These are phyloP conservation scores for Phellinidium pouzarii DNA, from an alignment of 1,284 basidiomycete genomes.

Conservation along the genomic window DNA sequence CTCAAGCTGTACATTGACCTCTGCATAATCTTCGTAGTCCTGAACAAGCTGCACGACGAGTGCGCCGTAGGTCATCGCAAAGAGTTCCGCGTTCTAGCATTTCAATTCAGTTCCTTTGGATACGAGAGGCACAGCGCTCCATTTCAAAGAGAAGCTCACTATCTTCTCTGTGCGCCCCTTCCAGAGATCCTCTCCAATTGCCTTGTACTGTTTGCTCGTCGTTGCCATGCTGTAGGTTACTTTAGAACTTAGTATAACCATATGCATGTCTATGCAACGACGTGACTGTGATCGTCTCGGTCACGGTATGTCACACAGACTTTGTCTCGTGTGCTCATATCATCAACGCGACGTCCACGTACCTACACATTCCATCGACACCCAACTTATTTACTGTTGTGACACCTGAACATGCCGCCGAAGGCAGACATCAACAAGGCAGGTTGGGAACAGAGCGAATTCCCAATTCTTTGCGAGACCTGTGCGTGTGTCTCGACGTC, in stretches of 20 bases:
- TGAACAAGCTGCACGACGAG: conserved; percentile 98
- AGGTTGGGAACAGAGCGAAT: conserved; percentile 87
- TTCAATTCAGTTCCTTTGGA: background rate
- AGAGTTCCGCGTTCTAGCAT: conserved; percentile 84
- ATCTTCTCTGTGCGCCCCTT: conserved; percentile 87
- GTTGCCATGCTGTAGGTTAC: conserved; percentile 52
- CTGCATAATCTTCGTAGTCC: conserved; percentile 96
- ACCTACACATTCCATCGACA: background rate
- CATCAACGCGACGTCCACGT: no score
- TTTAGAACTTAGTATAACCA: no score
- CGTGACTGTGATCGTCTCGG: no score
- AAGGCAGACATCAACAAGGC: conserved; percentile 87
- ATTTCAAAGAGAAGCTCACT: conserved; percentile 38
- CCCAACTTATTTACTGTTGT: background rate
- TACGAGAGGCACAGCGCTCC: background rate
- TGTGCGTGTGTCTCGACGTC: conserved; percentile 44
- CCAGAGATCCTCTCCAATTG: conserved; percentile 86
- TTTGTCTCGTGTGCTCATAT: no score
- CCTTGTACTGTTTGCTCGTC: conserved; percentile 74
- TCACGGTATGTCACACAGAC: conserved; percentile 18
- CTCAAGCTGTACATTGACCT: conserved; percentile 81
- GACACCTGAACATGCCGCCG: conserved; percentile 32
- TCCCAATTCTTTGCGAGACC: conserved; percentile 87
- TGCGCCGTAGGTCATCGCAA: conserved; percentile 95
- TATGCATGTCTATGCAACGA: no score